Evolutionary conservation across 208 protist genomes (phyloP).

Genomic region (Trypanosoma scelopori): DNA sequence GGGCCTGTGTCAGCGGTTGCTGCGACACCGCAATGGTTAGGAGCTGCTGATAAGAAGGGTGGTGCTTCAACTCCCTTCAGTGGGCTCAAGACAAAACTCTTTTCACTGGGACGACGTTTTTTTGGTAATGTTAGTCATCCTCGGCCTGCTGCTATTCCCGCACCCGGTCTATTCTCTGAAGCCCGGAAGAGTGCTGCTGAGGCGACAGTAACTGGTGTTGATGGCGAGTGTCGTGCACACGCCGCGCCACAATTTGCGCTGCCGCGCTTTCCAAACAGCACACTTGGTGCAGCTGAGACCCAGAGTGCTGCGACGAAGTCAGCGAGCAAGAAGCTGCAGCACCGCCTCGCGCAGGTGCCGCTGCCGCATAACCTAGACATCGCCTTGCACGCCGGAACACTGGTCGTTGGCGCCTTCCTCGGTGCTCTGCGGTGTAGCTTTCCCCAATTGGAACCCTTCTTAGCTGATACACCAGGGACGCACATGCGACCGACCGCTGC

Average conservation of each 20-base stretch:
- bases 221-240: background rate
- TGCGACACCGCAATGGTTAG: background rate
- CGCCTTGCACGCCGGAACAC: slow-evolving; percentile 44
- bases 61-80: background rate
- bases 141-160: background rate
- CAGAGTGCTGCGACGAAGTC: background rate
- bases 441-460: slow-evolving; percentile 9
- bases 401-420: slow-evolving; percentile 69
- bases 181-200: background rate
- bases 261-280: slow-evolving; percentile 1
- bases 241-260: background rate
- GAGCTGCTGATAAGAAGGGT: background rate
- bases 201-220: background rate
- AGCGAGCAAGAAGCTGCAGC: background rate
- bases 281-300: background rate
- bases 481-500: background rate
- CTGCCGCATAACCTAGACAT: slow-evolving; percentile 30
- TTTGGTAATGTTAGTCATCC: background rate
- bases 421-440: slow-evolving; percentile 41
- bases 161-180: background rate
- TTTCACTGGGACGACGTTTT: slow-evolving; percentile 8
- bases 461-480: background rate
- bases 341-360: slow-evolving; percentile 16
- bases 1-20: background rate
- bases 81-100: slow-evolving; percentile 2